A percentile compares a stretch with the other conserved stretches of the same genome.
phyloP scores from a whole-genome alignment of 208 protist species.

The Leptomonas seymouri region DNA sequence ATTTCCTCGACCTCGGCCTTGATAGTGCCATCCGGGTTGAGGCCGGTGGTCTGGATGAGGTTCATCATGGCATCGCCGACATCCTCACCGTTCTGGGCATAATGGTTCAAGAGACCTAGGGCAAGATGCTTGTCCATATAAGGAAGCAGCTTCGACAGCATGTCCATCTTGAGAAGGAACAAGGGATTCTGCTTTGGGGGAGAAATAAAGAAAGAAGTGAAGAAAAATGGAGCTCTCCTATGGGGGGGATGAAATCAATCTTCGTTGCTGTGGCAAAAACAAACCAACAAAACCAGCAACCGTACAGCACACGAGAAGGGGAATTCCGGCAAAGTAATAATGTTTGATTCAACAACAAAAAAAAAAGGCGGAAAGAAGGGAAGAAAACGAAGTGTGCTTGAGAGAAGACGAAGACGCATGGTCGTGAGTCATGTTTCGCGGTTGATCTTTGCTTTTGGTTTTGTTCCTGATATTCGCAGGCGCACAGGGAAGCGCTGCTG shows the following conservation, averaged over 20 bases:
- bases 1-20: constrained; percentile 72
- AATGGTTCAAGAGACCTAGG: constrained; percentile 78
- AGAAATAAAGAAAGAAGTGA: constrained; percentile 6
- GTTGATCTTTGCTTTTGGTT: too few species aligned
- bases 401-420: not conserved
- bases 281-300: constrained; percentile 1
- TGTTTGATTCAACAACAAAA: too few species aligned
- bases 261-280: not conserved
- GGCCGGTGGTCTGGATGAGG: constrained; percentile 71
- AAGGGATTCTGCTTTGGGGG: constrained; percentile 3
- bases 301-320: too few species aligned
- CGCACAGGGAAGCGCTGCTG: too few species aligned
- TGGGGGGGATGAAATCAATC: too few species aligned
- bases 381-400: not conserved
- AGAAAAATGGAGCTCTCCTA: too few species aligned
- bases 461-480: too few species aligned
- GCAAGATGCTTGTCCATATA: constrained; percentile 90
- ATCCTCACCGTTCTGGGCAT: constrained; percentile 67
- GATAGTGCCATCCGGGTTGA: constrained; percentile 69
- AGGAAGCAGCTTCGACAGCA: constrained; percentile 72
- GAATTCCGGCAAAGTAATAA: too few species aligned
- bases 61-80: constrained; percentile 70
- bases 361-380: not conserved
- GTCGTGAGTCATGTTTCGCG: too few species aligned
- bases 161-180: constrained; percentile 50